Base-by-base conservation (phyloP, 2,329 filamentous ascomycete genomes). In the Didymella pinodella region DNA sequence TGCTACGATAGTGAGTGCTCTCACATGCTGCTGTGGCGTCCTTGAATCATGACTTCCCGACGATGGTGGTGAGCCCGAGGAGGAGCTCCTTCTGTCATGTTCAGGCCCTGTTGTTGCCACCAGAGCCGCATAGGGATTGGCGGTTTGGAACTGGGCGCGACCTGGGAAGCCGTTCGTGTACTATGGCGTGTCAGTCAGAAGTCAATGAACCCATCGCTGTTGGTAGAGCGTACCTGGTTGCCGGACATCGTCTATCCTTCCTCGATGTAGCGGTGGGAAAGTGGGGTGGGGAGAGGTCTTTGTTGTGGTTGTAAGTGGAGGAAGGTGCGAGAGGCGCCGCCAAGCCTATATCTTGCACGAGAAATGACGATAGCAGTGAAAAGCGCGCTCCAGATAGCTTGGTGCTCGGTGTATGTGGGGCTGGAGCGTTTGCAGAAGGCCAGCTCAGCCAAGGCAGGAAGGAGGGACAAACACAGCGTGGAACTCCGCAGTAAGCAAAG, bases 31-130 rank as follows among this genome's bases (percentile, higher is more conserved):
- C 38, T 60, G 60, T 22, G 11, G 12, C 45, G 34, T 43, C 4
- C 22, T 46, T 6, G 55, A 62, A 34, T 18, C 18, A 29, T 12
- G 63, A 40, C 61, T 59, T 34, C 57, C 59, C 28, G 56, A 65
- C 10, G 59, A 63, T 14, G 56, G 53, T 2, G 46, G 45, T 18
- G 64, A 62, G 34, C 48, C 53, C 5, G 62, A 57, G 2, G 62
- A 59, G 1, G 62, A 62, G 34, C 56, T 48, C 22, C 62, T 65
- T 22, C 50, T 58, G 26, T 61, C 57, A 12, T 63, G 56, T 36
- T 55, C 49, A 34, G 31, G 43, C 12, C 55, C 57, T 18, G 26
- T 43, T 22, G 48, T 48, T 41, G 46, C 54, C 20, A 56, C 49
- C 36, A 62, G 25, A 7, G 38, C 50, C 22, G 38, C 59, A 41